These are phyloP conservation scores for Penstemon eatonii DNA, from an alignment of 257 asterid genomes.

Conservation along the genomic window DNA sequence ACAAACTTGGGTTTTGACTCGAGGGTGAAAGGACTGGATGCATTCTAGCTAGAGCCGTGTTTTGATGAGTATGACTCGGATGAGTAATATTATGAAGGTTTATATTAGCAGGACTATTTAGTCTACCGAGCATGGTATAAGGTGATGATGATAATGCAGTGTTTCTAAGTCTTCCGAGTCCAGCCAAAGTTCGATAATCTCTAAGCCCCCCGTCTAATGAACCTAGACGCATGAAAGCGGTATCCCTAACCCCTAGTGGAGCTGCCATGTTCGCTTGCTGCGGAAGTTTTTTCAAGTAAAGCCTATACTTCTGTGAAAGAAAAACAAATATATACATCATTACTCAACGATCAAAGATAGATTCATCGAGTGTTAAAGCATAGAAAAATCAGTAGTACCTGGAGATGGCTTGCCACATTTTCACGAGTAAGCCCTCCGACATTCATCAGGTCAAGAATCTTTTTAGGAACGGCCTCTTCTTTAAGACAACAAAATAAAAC, in stretches of 20 bases:
- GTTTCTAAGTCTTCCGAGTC: slow-evolving; percentile 51
- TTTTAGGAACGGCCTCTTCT: slow-evolving; percentile 85
- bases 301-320: slow-evolving; percentile 72
- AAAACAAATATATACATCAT: neutral
- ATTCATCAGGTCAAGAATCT: slow-evolving; percentile 77
- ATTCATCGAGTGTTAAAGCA: neutral
- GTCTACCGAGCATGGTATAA: slow-evolving; percentile 61
- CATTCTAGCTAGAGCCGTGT: slow-evolving; percentile 46
- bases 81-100: slow-evolving; percentile 49
- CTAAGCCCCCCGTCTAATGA: slow-evolving; percentile 58
- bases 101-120: slow-evolving; percentile 58
- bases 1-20: slow-evolving; percentile 39
- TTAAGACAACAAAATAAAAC: slow-evolving; percentile 7
- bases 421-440: slow-evolving; percentile 79
- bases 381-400: slow-evolving; percentile 21
- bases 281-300: slow-evolving; percentile 69
- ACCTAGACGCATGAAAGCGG: slow-evolving; percentile 58
- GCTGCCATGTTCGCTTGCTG: slow-evolving; percentile 82
- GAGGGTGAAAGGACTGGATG: slow-evolving; percentile 43
- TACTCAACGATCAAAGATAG: neutral
- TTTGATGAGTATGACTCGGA: slow-evolving; percentile 41
- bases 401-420: slow-evolving; percentile 90
- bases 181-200: slow-evolving; percentile 54
- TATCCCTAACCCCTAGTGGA: slow-evolving; percentile 65
- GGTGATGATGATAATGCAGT: slow-evolving; percentile 42